These are phyloP conservation scores for Oenanthe sinensis DNA, from an alignment of 129 eudicot species.

Conservation along the genomic window DNA sequence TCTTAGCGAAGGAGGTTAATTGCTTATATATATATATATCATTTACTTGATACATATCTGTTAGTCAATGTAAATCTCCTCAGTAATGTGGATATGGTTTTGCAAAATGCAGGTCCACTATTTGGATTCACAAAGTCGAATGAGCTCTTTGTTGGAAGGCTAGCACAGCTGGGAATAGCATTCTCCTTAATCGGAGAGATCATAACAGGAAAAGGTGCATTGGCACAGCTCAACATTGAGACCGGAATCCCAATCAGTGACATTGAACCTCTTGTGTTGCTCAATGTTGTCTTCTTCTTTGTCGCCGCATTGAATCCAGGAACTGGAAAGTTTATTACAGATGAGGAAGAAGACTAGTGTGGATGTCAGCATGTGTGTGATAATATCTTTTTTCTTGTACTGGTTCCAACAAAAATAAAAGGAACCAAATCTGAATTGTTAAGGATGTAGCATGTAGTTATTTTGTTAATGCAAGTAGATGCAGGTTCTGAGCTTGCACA, in stretches of 20 bases:
- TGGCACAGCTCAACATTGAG: constrained; percentile 70
- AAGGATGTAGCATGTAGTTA: constrained; percentile 2
- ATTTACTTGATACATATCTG: background rate
- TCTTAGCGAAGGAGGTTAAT: constrained; percentile 69
- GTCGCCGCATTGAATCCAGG: constrained; percentile 96
- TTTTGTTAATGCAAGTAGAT: constrained; percentile 2
- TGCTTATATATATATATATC: background rate
- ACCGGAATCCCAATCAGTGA: constrained; percentile 87
- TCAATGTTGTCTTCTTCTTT: constrained; percentile 90
- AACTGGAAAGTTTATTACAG: constrained; percentile 86
- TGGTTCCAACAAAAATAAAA: background rate
- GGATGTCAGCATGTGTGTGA: constrained; percentile 1
- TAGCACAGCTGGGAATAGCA: constrained; percentile 95
- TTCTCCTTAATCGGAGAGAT: constrained; percentile 95
- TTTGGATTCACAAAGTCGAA: constrained; percentile 97
- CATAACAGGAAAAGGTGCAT: constrained; percentile 40
- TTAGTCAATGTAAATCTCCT: too few species aligned
- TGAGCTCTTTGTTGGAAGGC: constrained; percentile 92
- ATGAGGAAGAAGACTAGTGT: constrained; percentile 35
- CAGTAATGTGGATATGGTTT: background rate
- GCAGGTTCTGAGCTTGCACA: constrained; percentile 1
- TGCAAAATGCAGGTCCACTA: constrained; percentile 48
- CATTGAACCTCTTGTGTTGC: constrained; percentile 83
- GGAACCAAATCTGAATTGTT: background rate
- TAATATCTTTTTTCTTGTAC: background rate